These are phyloP conservation scores for Xylaria grammica DNA, from an alignment of 495 filamentous ascomycete species.

Conservation along the genomic window DNA sequence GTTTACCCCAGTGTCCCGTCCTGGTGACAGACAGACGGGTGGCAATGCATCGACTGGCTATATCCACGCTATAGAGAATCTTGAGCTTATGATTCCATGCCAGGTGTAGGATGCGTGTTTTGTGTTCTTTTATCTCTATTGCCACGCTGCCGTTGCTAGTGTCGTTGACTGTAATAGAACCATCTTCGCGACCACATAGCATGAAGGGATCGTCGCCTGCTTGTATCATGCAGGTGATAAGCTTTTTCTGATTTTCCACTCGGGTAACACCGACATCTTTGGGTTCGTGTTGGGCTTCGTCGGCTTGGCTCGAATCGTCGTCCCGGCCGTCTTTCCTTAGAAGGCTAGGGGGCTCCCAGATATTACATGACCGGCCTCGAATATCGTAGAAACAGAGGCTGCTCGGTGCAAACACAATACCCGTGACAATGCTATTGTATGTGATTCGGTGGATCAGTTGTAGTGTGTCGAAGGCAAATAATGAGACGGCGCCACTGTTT, in stretches of 20 bases:
- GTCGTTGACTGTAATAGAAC: slow-evolving; percentile 30
- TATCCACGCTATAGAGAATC: slow-evolving; percentile 30
- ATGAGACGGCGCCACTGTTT: slow-evolving; percentile 28
- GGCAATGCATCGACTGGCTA: slow-evolving; percentile 27
- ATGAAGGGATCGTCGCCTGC: slow-evolving; percentile 24
- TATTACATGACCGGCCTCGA: slow-evolving; percentile 26
- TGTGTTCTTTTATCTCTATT: slow-evolving; percentile 24
- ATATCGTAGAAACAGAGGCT: slow-evolving; percentile 30
- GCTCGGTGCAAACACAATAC: slow-evolving; percentile 30
- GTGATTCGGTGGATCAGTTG: slow-evolving; percentile 29
- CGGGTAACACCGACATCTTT: slow-evolving; percentile 1
- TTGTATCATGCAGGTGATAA: slow-evolving; percentile 26
- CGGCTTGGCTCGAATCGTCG: slow-evolving; percentile 31
- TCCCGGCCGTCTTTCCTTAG: slow-evolving; percentile 29
- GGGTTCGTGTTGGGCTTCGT: slow-evolving; percentile 22
- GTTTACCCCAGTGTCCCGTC: not conserved
- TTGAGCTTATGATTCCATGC: slow-evolving; percentile 29
- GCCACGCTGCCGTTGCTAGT: slow-evolving; percentile 18
- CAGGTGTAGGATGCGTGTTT: slow-evolving; percentile 29
- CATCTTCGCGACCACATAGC: slow-evolving; percentile 32
- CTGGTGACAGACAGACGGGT: slow-evolving; percentile 12
- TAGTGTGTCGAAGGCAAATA: slow-evolving; percentile 30
- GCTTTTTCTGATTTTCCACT: not conserved
- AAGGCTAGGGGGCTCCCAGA: slow-evolving; percentile 32
- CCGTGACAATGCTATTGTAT: slow-evolving; percentile 27